Evolutionary conservation across 306 rosid species (phyloP).

Genomic region (Elaeagnus macrophylla): DNA sequence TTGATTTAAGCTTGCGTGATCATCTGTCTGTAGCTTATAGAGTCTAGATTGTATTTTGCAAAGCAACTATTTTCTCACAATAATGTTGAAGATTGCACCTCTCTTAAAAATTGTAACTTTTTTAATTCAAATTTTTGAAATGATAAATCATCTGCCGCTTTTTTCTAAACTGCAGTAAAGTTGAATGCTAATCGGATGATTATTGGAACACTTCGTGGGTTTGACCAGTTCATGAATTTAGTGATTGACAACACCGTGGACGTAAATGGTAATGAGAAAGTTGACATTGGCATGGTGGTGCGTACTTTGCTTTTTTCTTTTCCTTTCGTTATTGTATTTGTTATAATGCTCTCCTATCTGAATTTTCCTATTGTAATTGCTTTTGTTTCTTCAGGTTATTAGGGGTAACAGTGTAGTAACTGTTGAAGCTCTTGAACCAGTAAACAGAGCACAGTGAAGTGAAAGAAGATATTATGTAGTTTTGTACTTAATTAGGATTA

Average conservation of each 20-base stretch:
- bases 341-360: not conserved
- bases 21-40: too few species aligned
- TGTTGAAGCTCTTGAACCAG: conserved; percentile 92
- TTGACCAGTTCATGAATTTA: conserved; percentile 84
- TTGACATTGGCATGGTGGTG: conserved; percentile 88
- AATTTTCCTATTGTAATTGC: conserved; percentile 1
- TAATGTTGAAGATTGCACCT: too few species aligned
- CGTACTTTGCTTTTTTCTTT: conserved; percentile 14
- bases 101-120: not conserved
- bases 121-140: too few species aligned
- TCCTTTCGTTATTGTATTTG: not conserved
- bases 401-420: conserved; percentile 90
- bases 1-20: not conserved
- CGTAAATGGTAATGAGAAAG: conserved; percentile 70
- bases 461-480: too few species aligned
- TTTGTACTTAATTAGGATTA: too few species aligned
- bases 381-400: conserved; percentile 51
- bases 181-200: conserved; percentile 76
- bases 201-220: conserved; percentile 81
- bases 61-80: too few species aligned
- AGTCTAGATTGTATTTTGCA: too few species aligned
- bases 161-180: conserved; percentile 19
- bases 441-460: conserved; percentile 46
- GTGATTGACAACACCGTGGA: conserved; percentile 77
- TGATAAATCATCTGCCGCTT: not conserved